Evolutionary conservation across 169 alveolate species (phyloP).

Genomic region (Plasmodium knowlesi): DNA sequence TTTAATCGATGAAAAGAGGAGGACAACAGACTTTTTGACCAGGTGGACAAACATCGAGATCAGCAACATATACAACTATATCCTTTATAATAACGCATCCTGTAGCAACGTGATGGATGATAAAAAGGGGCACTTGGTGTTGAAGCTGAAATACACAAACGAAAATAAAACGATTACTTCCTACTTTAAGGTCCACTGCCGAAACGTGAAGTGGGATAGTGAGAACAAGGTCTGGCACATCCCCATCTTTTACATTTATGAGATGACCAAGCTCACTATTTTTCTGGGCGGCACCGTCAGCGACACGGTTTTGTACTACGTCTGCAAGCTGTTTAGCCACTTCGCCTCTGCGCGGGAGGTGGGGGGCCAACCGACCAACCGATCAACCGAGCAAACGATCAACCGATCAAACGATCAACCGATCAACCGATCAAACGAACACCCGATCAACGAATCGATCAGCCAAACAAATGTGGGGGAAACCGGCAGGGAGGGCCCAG

Average conservation of each 20-base stretch:
- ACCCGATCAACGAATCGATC: neutral
- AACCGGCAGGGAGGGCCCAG: neutral
- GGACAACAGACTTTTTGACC: constrained; percentile 4
- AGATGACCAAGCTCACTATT: constrained; percentile 35
- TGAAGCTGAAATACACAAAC: constrained; percentile 57
- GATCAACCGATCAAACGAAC: neutral
- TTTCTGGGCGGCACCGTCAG: constrained; percentile 60
- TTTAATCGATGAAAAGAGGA: constrained; percentile 3
- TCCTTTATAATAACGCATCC: constrained; percentile 31
- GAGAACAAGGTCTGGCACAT: constrained; percentile 71
- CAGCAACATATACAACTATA: constrained; percentile 40
- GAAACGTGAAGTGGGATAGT: constrained; percentile 57
- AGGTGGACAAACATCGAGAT: constrained; percentile 30
- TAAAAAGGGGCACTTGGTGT: constrained; percentile 40
- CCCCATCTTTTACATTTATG: constrained; percentile 57
- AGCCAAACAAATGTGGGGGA: neutral
- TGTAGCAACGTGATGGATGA: constrained; percentile 32
- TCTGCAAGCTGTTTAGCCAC: constrained; percentile 48
- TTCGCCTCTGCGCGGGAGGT: constrained; percentile 32
- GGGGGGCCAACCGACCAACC: neutral
- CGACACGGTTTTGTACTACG: constrained; percentile 41
- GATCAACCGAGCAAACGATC: neutral
- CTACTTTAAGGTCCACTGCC: constrained; percentile 60
- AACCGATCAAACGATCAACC: neutral
- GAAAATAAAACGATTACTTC: constrained; percentile 66